A percentile compares a stretch with the other conserved stretches of the same genome.
Evolutionary conservation across 805 yeast genomes (phyloP).

Genomic region (Tetrapisispora phaffii): DNA sequence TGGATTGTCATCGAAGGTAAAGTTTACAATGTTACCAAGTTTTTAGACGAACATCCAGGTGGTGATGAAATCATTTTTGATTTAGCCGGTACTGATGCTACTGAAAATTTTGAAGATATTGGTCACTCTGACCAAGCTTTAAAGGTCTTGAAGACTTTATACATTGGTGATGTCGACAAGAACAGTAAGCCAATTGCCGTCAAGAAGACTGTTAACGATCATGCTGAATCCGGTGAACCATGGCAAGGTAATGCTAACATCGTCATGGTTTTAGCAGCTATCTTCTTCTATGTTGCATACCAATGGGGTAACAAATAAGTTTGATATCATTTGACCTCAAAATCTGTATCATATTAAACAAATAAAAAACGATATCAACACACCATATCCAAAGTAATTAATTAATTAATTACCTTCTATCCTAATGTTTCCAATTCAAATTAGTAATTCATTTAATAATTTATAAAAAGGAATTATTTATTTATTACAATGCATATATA

Average conservation of each 20-base stretch:
- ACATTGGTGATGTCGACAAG: conserved; percentile 73
- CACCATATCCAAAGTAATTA: no score
- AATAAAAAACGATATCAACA: no score
- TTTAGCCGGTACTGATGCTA: conserved; percentile 75
- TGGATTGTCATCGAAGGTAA: conserved; percentile 81
- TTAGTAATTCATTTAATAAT: not conserved
- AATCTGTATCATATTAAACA: not conserved
- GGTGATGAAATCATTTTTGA: conserved; percentile 76
- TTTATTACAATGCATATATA: conserved; percentile 2
- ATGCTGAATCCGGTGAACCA: conserved; percentile 39
- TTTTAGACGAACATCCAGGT: conserved; percentile 55
- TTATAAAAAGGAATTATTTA: not conserved
- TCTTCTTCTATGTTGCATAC: conserved; percentile 23
- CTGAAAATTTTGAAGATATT: conserved; percentile 76
- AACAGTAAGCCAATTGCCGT: conserved; percentile 32
- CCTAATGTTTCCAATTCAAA: not conserved
- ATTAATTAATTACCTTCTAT: not conserved
- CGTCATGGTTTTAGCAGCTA: conserved; percentile 66
- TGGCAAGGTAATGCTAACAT: conserved; percentile 67
- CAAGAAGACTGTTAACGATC: conserved; percentile 13
- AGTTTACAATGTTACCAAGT: conserved; percentile 72
- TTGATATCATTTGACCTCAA: no score
- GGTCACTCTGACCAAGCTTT: conserved; percentile 97
- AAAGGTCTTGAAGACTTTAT: conserved; percentile 56
- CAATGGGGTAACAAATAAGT: conserved; percentile 19